Conservation (phyloP, 1,284 basidiomycete species). For the Peniophora sp. region DNA sequence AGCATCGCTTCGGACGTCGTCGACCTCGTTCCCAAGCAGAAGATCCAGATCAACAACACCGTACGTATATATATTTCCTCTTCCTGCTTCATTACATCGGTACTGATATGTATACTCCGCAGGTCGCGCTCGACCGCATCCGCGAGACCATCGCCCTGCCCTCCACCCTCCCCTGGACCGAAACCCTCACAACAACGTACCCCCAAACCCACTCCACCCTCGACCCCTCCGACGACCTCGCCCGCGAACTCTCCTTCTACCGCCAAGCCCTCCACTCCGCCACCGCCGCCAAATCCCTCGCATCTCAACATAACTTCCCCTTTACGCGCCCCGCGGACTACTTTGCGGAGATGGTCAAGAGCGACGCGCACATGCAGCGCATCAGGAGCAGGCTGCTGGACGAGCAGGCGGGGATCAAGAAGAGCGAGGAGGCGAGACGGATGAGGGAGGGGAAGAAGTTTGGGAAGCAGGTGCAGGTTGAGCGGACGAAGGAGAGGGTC, state of each 20-base stretch:
- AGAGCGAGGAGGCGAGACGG: slow-evolving; percentile 84
- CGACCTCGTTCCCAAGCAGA: slow-evolving; percentile 71
- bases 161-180: slow-evolving; percentile 75
- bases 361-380: slow-evolving; percentile 96
- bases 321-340: slow-evolving; percentile 94
- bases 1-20: slow-evolving; percentile 45
- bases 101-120: slow-evolving; percentile 3
- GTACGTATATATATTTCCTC: slow-evolving; percentile 31
- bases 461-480: slow-evolving; percentile 92
- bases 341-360: slow-evolving; percentile 99
- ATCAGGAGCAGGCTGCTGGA: slow-evolving; percentile 89
- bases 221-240: slow-evolving; percentile 83
- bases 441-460: slow-evolving; percentile 97
- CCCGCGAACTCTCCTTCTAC: slow-evolving; percentile 96
- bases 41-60: slow-evolving; percentile 77
- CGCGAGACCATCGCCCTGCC: slow-evolving; percentile 74
- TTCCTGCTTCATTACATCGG: slow-evolving; percentile 2
- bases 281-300: slow-evolving; percentile 66
- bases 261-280: slow-evolving; percentile 89
- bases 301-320: slow-evolving; percentile 68
- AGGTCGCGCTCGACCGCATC: slow-evolving; percentile 80
- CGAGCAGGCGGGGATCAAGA: slow-evolving; percentile 85
- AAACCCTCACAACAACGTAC: slow-evolving; percentile 73
- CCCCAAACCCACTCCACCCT: slow-evolving; percentile 70
- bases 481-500: slow-evolving; percentile 78